Conservation (phyloP, 2,329 filamentous ascomycete species). For the Fonsecaea nubica region DNA sequence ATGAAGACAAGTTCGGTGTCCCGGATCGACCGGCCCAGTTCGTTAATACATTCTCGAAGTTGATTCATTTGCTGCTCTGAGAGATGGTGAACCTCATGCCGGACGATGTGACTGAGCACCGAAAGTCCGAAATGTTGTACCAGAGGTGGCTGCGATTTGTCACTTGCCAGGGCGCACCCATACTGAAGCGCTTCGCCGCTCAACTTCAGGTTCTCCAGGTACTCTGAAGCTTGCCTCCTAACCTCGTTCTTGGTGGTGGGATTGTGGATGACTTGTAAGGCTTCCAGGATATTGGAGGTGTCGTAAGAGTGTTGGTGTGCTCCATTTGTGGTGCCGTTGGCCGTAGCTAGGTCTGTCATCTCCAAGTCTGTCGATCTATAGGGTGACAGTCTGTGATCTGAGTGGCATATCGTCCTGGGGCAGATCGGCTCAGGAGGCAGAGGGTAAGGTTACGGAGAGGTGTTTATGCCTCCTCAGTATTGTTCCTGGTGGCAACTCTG, state of each 20-base stretch:
- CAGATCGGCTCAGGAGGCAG: neutral
- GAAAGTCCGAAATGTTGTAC: conserved; percentile 94
- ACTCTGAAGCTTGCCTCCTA: conserved; percentile 80
- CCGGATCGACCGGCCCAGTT: conserved; percentile 74
- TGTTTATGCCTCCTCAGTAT: neutral
- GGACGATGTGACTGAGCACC: conserved; percentile 86
- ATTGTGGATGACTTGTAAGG: conserved; percentile 85
- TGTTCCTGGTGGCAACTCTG: neutral
- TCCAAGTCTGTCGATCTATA: conserved; percentile 8
- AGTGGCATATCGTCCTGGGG: conserved; percentile 23
- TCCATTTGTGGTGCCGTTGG: conserved; percentile 22
- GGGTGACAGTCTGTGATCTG: neutral
- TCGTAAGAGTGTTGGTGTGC: conserved; percentile 33
- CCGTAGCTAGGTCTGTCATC: conserved; percentile 25
- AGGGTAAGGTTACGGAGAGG: neutral
- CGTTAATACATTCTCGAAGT: conserved; percentile 77
- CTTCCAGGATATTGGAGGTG: conserved; percentile 71
- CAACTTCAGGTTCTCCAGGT: conserved; percentile 84
- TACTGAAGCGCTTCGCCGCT: conserved; percentile 79
- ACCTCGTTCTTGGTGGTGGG: conserved; percentile 79
- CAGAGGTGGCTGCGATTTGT: conserved; percentile 75
- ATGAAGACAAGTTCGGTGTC: conserved; percentile 79
- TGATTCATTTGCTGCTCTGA: conserved; percentile 69
- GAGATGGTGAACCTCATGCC: conserved; percentile 81
- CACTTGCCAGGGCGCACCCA: conserved; percentile 81